phyloP scores from a whole-genome alignment of 768 basidiomycete species.

The Neoboletus brunneissimus region DNA sequence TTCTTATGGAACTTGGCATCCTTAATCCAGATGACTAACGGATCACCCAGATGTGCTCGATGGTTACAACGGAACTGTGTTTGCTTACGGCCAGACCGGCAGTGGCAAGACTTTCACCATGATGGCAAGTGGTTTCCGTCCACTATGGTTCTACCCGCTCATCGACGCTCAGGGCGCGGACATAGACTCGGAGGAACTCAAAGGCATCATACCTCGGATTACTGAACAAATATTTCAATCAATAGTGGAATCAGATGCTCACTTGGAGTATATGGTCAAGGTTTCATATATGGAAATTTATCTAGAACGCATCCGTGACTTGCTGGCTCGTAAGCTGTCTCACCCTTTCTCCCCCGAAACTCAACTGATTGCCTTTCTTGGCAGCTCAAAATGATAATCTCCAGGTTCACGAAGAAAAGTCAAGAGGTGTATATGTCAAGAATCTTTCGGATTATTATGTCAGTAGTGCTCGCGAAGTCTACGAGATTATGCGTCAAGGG shows the following conservation, averaged over 20 bases:
- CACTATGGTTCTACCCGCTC: constrained; percentile 6
- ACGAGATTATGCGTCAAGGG: constrained; percentile 98
- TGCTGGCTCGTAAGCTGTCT: constrained; percentile 80
- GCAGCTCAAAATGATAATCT: constrained; percentile 96
- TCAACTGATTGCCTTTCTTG: constrained; percentile 8
- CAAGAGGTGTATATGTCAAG: constrained; percentile 97
- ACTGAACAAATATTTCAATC: constrained; percentile 99
- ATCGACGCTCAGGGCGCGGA: constrained; percentile 74
- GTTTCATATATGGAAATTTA: constrained; percentile 99
- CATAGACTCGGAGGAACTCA: constrained; percentile 90
- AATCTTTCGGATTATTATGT: constrained; percentile 97
- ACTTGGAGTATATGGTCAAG: constrained; percentile 97
- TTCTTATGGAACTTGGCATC: neutral
- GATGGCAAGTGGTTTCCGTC: constrained; percentile 66
- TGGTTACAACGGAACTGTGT: constrained; percentile 97
- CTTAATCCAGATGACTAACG: constrained; percentile 17
- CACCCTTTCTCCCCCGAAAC: neutral
- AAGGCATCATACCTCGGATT: constrained; percentile 96
- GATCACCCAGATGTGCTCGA: constrained; percentile 81
- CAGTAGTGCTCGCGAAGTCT: constrained; percentile 91
- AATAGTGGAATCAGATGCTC: constrained; percentile 92
- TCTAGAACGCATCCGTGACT: constrained; percentile 91
- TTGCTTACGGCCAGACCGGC: constrained; percentile 97
- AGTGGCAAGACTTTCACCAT: constrained; percentile 98
- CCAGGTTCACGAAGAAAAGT: constrained; percentile 98